Evolutionary conservation across 371 early-diverging fungal genomes (phyloP).

Genomic region (Dichotomocladium elegans): DNA sequence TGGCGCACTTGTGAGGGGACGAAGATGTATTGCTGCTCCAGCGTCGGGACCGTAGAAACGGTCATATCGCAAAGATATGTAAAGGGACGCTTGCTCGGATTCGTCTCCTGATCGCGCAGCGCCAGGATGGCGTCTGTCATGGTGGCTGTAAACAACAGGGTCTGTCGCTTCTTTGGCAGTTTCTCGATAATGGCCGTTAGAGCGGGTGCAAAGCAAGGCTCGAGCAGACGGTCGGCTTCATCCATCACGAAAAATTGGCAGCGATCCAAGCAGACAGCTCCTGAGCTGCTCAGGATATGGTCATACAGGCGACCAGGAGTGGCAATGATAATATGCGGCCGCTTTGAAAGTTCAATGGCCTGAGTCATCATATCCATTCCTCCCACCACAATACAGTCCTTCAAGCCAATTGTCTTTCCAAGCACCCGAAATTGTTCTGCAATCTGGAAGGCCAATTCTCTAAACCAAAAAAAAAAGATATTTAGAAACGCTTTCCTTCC

Average conservation of each 20-base stretch:
- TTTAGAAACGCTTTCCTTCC: too few species aligned
- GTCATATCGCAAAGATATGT: conserved; percentile 74
- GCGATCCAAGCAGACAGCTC: conserved; percentile 58
- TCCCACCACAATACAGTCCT: conserved; percentile 92
- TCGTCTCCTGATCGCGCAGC: conserved; percentile 40
- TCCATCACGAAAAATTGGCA: conserved; percentile 85
- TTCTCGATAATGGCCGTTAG: conserved; percentile 74
- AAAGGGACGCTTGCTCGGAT: conserved; percentile 64
- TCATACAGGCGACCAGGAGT: conserved; percentile 97
- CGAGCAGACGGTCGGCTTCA: conserved; percentile 96
- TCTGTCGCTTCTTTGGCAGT: conserved; percentile 84
- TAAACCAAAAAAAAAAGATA: conserved; percentile 6
- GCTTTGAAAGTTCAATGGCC: conserved; percentile 77
- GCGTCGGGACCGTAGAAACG: conserved; percentile 78
- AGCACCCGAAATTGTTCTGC: conserved; percentile 93
- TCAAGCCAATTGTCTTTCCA: conserved; percentile 85
- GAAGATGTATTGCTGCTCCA: conserved; percentile 91
- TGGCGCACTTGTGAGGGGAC: conserved; percentile 93
- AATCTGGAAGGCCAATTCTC: conserved; percentile 96
- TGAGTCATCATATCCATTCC: conserved; percentile 95
- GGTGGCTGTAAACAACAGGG: conserved; percentile 95
- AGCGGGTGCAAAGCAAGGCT: conserved; percentile 80
- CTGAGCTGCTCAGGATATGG: conserved; percentile 77
- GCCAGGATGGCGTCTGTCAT: conserved; percentile 83
- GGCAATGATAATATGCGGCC: conserved; percentile 96